Percentiles rank a stretch among this genome's conserved stretches.
phyloP scores from a whole-genome alignment of 768 basidiomycete species.

The Epithele typhae region DNA sequence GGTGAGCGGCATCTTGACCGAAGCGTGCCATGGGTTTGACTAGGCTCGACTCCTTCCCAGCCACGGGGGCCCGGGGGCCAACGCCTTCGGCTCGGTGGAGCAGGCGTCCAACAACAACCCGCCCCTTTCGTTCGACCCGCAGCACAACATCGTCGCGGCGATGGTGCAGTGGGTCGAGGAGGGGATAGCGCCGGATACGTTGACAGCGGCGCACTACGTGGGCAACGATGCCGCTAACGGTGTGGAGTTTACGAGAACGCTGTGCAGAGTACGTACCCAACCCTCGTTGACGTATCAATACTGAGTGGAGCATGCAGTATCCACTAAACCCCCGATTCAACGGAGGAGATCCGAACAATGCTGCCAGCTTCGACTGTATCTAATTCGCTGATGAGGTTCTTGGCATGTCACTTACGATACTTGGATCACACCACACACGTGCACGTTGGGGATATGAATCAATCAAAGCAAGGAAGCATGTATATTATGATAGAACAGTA shows the following conservation, averaged over 20 bases:
- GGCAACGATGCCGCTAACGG: slow-evolving; percentile 18
- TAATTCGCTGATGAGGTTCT: too few relatives aligned
- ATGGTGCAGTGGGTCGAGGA: slow-evolving; percentile 32
- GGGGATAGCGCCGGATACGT: slow-evolving; percentile 22
- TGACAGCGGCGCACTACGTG: slow-evolving; percentile 19
- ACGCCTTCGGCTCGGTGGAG: slow-evolving; percentile 23
- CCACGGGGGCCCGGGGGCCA: slow-evolving; percentile 23
- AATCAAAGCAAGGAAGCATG: too few relatives aligned
- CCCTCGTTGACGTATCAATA: too few relatives aligned
- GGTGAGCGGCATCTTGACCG: slow-evolving; percentile 17
- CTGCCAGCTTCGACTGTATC: slow-evolving; percentile 9
- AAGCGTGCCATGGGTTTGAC: too few relatives aligned
- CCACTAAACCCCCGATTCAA: slow-evolving; percentile 2
- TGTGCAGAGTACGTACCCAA: slow-evolving; percentile 21
- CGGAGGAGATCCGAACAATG: slow-evolving; percentile 7
- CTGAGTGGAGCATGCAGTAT: slow-evolving; percentile 9
- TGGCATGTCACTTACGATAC: too few relatives aligned
- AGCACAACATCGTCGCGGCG: slow-evolving; percentile 26
- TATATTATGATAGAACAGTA: too few relatives aligned
- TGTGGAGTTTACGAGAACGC: slow-evolving; percentile 17
- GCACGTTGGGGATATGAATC: too few relatives aligned
- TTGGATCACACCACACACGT: too few relatives aligned
- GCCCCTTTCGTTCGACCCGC: slow-evolving; percentile 16
- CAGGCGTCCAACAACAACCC: slow-evolving; percentile 18
- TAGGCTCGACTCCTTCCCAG: too few relatives aligned